These are phyloP conservation scores for Solanum medicagineum DNA, from an alignment of 257 asterid species.

Conservation along the genomic window DNA sequence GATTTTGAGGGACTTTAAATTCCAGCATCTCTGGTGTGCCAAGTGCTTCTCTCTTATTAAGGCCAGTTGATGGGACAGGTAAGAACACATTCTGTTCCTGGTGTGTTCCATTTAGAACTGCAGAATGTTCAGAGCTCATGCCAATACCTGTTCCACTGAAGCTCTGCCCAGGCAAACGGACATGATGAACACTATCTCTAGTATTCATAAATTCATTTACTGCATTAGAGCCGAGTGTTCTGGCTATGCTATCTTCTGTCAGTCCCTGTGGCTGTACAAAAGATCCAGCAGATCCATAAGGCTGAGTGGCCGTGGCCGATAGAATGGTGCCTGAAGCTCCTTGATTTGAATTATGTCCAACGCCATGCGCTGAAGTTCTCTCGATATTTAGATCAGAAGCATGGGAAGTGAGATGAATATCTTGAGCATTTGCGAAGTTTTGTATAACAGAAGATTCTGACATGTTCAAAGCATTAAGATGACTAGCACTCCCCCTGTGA, in stretches of 20 bases:
- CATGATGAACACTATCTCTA: slow-evolving; percentile 17
- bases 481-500: slow-evolving; percentile 12
- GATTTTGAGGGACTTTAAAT: slow-evolving; percentile 15
- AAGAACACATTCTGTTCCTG: slow-evolving; percentile 12
- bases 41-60: slow-evolving; percentile 15
- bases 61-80: slow-evolving; percentile 21
- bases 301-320: slow-evolving; percentile 6
- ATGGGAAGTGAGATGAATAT: slow-evolving; percentile 5
- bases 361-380: slow-evolving; percentile 6
- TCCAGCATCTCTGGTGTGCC: slow-evolving; percentile 27
- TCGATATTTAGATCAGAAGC: slow-evolving; percentile 19
- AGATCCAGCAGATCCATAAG: slow-evolving; percentile 21
- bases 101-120: slow-evolving; percentile 17
- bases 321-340: slow-evolving; percentile 14
- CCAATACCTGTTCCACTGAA: slow-evolving; percentile 24
- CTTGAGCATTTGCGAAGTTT: slow-evolving; percentile 13
- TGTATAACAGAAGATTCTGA: slow-evolving; percentile 18
- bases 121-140: slow-evolving; percentile 21
- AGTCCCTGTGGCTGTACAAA: slow-evolving; percentile 15
- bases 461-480: slow-evolving; percentile 14
- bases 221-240: slow-evolving; percentile 16
- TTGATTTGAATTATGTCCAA: slow-evolving; percentile 13
- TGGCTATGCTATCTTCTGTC: slow-evolving; percentile 11
- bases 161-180: slow-evolving; percentile 28
- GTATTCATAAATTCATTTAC: slow-evolving; percentile 24